These are phyloP conservation scores for Cercospora sesami DNA, from an alignment of 2,329 filamentous ascomycete genomes.

Conservation along the genomic window DNA sequence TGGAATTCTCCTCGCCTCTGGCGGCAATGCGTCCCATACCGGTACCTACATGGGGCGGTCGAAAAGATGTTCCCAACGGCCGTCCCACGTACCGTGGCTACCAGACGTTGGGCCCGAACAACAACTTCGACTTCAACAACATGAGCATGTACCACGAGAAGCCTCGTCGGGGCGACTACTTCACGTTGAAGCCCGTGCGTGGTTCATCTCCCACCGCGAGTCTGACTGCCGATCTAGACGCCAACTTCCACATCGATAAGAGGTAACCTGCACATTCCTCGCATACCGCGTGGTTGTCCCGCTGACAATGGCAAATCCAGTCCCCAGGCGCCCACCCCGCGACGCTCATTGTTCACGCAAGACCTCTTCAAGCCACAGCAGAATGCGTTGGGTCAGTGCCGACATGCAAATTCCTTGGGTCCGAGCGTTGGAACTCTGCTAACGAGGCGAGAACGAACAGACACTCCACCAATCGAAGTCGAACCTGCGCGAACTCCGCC, in stretches of 20 bases:
- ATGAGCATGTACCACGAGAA: slow-evolving; percentile 72
- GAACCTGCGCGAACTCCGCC: slow-evolving; percentile 82
- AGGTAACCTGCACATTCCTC: slow-evolving; percentile 63
- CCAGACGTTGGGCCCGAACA: slow-evolving; percentile 57
- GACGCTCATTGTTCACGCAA: slow-evolving; percentile 78
- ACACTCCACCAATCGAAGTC: slow-evolving; percentile 51
- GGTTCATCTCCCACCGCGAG: slow-evolving; percentile 90
- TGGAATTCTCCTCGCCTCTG: slow-evolving; percentile 92
- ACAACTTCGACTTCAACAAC: slow-evolving; percentile 74
- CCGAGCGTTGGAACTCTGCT: slow-evolving; percentile 16
- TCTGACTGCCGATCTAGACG: slow-evolving; percentile 88
- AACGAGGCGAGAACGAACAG: slow-evolving; percentile 42
- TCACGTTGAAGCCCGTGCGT: slow-evolving; percentile 70
- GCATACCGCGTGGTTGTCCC: slow-evolving; percentile 26
- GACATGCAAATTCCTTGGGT: slow-evolving; percentile 20
- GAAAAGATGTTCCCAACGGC: slow-evolving; percentile 54
- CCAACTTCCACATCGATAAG: slow-evolving; percentile 94
- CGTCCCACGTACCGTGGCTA: slow-evolving; percentile 55
- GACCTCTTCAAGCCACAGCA: slow-evolving; percentile 60
- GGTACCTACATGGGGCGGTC: slow-evolving; percentile 62
- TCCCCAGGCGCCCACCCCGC: slow-evolving; percentile 78
- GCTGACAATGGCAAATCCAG: slow-evolving; percentile 56
- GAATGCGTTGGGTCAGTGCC: slow-evolving; percentile 36
- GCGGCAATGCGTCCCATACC: slow-evolving; percentile 83
- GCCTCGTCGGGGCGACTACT: slow-evolving; percentile 72